Conservation (phyloP, 495 filamentous ascomycete genomes). For the Penicillium turbatum region DNA sequence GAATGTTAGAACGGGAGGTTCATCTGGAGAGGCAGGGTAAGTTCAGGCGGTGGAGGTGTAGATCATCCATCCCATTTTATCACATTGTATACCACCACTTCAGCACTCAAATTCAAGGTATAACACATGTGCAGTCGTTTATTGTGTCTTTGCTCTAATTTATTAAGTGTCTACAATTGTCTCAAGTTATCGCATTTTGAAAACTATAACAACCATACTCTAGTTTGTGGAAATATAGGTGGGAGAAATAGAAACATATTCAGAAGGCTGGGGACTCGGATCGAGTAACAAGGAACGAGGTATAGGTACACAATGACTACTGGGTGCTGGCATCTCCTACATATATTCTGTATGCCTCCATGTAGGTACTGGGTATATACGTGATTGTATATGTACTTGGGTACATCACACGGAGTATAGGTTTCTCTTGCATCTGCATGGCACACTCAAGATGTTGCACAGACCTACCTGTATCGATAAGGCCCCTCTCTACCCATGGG, state of each 20-base stretch:
- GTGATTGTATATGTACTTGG: neutral
- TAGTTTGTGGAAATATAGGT: neutral
- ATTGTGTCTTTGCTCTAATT: no score
- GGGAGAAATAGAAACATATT: neutral
- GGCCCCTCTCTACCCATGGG: neutral
- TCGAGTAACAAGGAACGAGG: neutral
- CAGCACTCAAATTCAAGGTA: neutral
- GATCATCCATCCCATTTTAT: conserved; percentile 4
- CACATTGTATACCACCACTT: no score
- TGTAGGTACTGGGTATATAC: no score
- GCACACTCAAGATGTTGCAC: neutral
- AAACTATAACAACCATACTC: no score
- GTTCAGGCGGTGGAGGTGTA: conserved; percentile 15
- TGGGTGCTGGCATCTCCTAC: no score
- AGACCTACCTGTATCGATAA: neutral
- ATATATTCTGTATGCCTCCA: no score
- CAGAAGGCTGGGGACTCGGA: conserved; percentile 5
- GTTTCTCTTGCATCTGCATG: neutral
- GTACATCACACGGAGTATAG: no score
- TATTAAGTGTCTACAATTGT: no score
- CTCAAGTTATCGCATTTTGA: no score
- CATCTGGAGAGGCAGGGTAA: conserved; percentile 18
- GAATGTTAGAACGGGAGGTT: conserved; percentile 6
- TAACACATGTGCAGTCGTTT: no score
- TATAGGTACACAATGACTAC: neutral